Evolutionary conservation across 2,329 filamentous ascomycete species (phyloP).

Genomic region (Cordyceps cateniannulata): DNA sequence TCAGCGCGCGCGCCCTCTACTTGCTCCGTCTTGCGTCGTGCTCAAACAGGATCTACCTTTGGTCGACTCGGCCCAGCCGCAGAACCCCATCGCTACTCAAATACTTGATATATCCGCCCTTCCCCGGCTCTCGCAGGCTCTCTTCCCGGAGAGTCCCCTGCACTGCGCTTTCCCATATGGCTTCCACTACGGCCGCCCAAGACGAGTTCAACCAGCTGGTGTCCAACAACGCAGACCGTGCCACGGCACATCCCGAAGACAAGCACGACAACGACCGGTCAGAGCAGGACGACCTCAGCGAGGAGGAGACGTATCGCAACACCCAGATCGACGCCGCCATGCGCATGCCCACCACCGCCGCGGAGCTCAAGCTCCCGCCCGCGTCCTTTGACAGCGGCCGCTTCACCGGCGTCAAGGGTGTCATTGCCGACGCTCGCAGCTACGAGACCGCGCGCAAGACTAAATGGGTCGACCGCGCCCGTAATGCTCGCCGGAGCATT

Average conservation of each 20-base stretch:
- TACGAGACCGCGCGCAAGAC: constrained; percentile 61
- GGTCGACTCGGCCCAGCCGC: neutral
- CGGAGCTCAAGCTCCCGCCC: constrained; percentile 54
- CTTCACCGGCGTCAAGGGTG: constrained; percentile 77
- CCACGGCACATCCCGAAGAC: constrained; percentile 51
- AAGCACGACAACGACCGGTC: constrained; percentile 41
- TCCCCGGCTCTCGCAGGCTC: constrained; percentile 9
- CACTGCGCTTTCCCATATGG: constrained; percentile 30
- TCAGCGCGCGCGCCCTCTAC: neutral
- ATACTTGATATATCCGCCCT: constrained; percentile 9
- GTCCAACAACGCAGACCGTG: constrained; percentile 45
- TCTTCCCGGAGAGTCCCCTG: neutral
- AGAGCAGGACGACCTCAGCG: constrained; percentile 49
- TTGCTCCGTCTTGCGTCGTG: neutral
- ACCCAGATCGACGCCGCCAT: constrained; percentile 56
- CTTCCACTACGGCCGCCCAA: constrained; percentile 50
- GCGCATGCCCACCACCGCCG: constrained; percentile 51
- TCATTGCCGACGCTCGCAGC: constrained; percentile 75
- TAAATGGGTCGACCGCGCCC: constrained; percentile 48
- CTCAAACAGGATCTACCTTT: constrained; percentile 4
- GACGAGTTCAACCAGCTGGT: constrained; percentile 62
- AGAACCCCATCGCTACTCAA: neutral
- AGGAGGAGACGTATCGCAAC: constrained; percentile 49
- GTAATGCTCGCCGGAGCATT: constrained; percentile 48
- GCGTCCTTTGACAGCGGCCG: constrained; percentile 59